Evolutionary conservation across 2,329 filamentous ascomycete genomes (phyloP), one percentile per base, ranked within the genome.

Genomic region (Fusarium sp.): DNA sequence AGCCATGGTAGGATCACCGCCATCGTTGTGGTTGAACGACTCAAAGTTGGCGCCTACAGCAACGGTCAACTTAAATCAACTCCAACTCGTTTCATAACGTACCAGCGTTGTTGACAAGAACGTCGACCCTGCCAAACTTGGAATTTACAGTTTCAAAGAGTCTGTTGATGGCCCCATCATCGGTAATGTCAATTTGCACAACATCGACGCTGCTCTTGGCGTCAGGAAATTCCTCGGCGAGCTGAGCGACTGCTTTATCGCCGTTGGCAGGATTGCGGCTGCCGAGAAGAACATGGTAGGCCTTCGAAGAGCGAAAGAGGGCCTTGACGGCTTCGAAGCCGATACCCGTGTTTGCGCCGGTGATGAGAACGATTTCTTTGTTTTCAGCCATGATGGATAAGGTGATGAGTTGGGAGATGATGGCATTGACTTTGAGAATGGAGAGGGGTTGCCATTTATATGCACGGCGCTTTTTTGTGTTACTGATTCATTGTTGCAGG

Each of bases 311-410:
- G 13, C 77, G 65, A 44, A 81, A 78, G 1, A 90, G 77, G 2
- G 85, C 83, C 63, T 84, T 87, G 49, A 89, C 82, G 9, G 80
- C 82, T 67, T 90, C 83, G 37, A 82, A 84, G 4, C 89, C 88
- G 20, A 91, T 82, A 17, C 88, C 88, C 0, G 83, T 88, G 68
- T 88, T 90, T 62, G 81, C 87, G 35, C 88, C 88, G 3, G 88
- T 90, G 65, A 90, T 82, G 43, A 90, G 75, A n/a, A 88, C 74
- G 61, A 86, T 78, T 41, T 74, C 74, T 66, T 71, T 75, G 57
- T 67, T 74, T 48, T 67, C 45, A 14, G 66, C 41, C 73, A 74
- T 75, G 27, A 19, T 20, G 19, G 7, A 13, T 37, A 23, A 22
- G 25, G 20, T 30, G 22, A 33, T 17, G 30, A 22, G 27, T 32